These are phyloP conservation scores for Aschersonia sp. DNA, from an alignment of 2,329 filamentous ascomycete genomes.

Conservation along the genomic window DNA sequence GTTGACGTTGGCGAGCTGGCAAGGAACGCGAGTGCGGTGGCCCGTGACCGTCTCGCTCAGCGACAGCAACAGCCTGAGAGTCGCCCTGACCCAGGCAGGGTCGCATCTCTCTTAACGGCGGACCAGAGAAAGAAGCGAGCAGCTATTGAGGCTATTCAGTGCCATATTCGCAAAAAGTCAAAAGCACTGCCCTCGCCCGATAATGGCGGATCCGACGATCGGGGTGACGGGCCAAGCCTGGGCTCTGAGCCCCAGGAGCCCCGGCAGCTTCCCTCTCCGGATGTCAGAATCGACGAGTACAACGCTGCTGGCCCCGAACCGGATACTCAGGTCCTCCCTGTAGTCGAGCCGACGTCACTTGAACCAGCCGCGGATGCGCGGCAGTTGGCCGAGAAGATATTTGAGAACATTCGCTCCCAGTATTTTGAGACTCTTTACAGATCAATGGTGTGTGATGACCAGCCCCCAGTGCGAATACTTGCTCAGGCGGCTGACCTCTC, in stretches of 20 bases:
- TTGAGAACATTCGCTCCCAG: slow-evolving; percentile 41
- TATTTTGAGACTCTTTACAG: slow-evolving; percentile 48
- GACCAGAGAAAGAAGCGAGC: slow-evolving; percentile 39
- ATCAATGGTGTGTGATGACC: slow-evolving; percentile 33
- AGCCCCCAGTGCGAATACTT: neutral
- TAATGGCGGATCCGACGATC: slow-evolving; percentile 12
- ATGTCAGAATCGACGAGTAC: neutral
- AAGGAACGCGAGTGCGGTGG: slow-evolving; percentile 28
- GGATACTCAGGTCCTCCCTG: neutral
- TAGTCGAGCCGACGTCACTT: neutral
- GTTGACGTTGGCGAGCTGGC: slow-evolving; percentile 42
- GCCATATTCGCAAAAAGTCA: slow-evolving; percentile 38
- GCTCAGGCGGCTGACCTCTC: neutral
- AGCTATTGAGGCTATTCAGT: slow-evolving; percentile 50
- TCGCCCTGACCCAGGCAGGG: slow-evolving; percentile 13
- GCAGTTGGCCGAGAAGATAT: slow-evolving; percentile 35
- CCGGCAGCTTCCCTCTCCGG: slow-evolving; percentile 8
- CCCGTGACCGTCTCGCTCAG: slow-evolving; percentile 14
- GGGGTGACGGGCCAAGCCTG: slow-evolving; percentile 7
- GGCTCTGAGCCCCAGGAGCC: neutral
- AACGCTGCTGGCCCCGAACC: neutral
- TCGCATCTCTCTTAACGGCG: slow-evolving; percentile 30
- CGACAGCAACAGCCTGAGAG: slow-evolving; percentile 7
- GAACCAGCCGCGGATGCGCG: slow-evolving; percentile 10
- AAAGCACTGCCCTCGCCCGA: slow-evolving; percentile 29